Evolutionary conservation across 1,139 yeast genomes (phyloP).

Genomic region (Suhomyces kunorum): DNA sequence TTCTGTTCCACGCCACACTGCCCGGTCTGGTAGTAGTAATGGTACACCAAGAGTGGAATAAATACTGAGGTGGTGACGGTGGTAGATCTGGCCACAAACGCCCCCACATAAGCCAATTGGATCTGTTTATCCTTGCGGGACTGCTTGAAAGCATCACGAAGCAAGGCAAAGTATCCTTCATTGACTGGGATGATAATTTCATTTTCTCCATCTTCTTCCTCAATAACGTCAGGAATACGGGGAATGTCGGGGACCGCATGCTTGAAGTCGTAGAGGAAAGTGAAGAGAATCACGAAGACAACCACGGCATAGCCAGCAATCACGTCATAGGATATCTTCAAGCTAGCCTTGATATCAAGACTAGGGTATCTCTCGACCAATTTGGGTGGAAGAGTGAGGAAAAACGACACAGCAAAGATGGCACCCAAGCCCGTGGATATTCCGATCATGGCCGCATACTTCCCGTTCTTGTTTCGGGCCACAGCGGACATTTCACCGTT

Average conservation of each 20-base stretch:
- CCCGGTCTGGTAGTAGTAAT: conserved; percentile 53
- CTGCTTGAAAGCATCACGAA: conserved; percentile 7
- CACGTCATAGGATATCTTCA: conserved; percentile 49
- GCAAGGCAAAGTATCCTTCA: conserved; percentile 7
- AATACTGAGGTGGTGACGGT: conserved; percentile 62
- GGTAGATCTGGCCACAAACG: conserved; percentile 65
- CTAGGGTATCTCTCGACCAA: conserved; percentile 32
- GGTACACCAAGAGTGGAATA: conserved; percentile 63
- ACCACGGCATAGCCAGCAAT: conserved; percentile 48
- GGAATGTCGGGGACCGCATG: conserved; percentile 15
- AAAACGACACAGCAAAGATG: conserved; percentile 52
- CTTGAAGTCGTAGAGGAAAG: conserved; percentile 47
- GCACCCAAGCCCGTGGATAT: conserved; percentile 70
- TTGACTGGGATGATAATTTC: conserved; percentile 9
- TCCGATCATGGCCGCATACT: conserved; percentile 62
- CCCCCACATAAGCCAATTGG: conserved; percentile 59
- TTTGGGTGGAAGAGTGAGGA: conserved; percentile 50
- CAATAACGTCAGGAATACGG: conserved; percentile 10
- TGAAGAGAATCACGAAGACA: conserved; percentile 38
- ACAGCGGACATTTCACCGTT: conserved; percentile 4
- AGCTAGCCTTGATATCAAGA: conserved; percentile 38
- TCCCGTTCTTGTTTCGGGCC: conserved; percentile 44
- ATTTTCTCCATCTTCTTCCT: conserved; percentile 20
- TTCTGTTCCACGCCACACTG: conserved; percentile 37
- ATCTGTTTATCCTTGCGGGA: conserved; percentile 31